phyloP scores from a whole-genome alignment of 1,284 basidiomycete species.

The Rhodotorula sp. region DNA sequence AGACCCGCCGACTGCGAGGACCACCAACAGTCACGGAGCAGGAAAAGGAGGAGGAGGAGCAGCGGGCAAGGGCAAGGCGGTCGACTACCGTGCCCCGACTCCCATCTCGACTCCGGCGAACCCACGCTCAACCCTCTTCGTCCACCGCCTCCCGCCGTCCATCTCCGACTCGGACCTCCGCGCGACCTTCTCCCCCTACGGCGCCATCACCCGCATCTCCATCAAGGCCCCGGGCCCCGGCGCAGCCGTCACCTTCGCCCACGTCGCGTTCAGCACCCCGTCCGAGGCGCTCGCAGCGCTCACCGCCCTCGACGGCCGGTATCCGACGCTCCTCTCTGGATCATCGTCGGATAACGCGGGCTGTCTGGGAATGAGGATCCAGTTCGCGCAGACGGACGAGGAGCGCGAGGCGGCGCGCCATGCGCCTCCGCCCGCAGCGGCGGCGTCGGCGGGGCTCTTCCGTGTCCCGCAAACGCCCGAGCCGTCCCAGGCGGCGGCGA shows the following conservation, averaged over 20 bases:
- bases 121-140: constrained; percentile 6
- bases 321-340: constrained; percentile 1
- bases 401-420: neutral
- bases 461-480: constrained; percentile 18
- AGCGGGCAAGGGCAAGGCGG: no score
- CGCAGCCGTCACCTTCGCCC: neutral
- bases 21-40: neutral
- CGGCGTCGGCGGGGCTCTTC: constrained; percentile 7
- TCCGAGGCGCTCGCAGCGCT: constrained; percentile 7
- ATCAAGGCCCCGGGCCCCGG: neutral
- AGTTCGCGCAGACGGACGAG: neutral
- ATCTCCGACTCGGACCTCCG: constrained; percentile 1
- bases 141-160: neutral
- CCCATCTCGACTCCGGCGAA: constrained; percentile 23
- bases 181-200: constrained; percentile 9
- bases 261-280: constrained; percentile 3
- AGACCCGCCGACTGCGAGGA: neutral
- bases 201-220: neutral
- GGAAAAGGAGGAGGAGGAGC: neutral
- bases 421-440: neutral
- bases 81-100: neutral
- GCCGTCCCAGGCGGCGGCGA: neutral
- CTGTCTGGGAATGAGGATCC: neutral
- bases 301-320: constrained; percentile 3
- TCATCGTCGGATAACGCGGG: neutral